Evolutionary conservation across 73 alveolate genomes (phyloP).

Genomic region (Symbiodinium natans): DNA sequence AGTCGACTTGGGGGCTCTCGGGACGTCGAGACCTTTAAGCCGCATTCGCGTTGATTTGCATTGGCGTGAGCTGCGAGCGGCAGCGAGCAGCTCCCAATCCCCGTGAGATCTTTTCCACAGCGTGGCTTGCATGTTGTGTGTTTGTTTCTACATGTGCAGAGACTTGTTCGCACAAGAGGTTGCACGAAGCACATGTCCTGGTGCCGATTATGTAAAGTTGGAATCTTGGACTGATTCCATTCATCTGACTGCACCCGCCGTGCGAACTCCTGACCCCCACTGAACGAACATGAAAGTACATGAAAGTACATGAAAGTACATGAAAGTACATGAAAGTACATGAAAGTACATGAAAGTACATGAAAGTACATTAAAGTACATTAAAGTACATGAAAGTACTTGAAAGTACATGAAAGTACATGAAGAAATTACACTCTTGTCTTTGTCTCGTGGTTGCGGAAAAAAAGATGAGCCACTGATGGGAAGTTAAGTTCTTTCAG

Average conservation of each 20-base stretch:
- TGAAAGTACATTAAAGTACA: too few species aligned
- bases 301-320: too few species aligned
- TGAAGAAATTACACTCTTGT: too few species aligned
- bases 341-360: too few species aligned
- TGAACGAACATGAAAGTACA: not conserved
- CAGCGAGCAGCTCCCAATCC: not conserved
- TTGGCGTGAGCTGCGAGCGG: too few species aligned
- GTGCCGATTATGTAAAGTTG: not conserved
- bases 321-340: too few species aligned
- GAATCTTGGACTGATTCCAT: too few species aligned
- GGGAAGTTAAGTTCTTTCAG: too few species aligned
- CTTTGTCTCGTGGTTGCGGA: too few species aligned
- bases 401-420: too few species aligned
- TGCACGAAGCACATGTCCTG: not conserved
- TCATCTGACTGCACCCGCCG: not conserved
- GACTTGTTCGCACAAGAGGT: not conserved
- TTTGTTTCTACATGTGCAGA: not conserved
- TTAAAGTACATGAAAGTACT: too few species aligned
- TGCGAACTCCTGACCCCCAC: conserved; percentile 6
- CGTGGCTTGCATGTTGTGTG: not conserved
- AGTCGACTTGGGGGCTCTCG: not conserved
- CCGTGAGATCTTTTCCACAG: not conserved
- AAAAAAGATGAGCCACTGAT: too few species aligned
- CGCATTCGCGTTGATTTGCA: not conserved
- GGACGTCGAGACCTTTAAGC: not conserved